phyloP scores from a whole-genome alignment of 163 green algal species.

The Chlamydomonas reinhardtii region DNA sequence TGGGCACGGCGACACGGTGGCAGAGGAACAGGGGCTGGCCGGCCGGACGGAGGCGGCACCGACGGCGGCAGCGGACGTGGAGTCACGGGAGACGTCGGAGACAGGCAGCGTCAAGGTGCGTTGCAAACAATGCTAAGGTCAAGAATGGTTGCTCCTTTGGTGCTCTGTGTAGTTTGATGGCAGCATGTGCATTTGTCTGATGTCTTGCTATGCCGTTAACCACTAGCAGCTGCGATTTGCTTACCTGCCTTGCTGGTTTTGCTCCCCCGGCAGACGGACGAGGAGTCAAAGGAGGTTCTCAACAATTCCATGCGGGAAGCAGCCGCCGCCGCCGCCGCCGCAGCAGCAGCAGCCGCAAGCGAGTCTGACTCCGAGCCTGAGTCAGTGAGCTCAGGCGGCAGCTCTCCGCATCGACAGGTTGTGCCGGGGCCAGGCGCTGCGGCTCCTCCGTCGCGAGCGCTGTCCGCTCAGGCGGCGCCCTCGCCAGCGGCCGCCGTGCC shows the following conservation, averaged over 20 bases:
- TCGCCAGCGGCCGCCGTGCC: background rate
- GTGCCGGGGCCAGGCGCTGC: too few relatives aligned
- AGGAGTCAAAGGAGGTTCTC: constrained; percentile 23
- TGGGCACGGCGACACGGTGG: constrained; percentile 3
- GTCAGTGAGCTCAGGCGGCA: background rate
- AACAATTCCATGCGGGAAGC: constrained; percentile 19
- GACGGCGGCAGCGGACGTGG: background rate
- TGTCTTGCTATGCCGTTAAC: too few relatives aligned
- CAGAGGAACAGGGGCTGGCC: constrained; percentile 30
- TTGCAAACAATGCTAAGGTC: background rate
- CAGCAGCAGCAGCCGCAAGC: background rate
- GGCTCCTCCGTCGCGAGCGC: background rate
- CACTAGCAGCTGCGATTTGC: too few relatives aligned
- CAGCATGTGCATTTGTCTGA: too few relatives aligned
- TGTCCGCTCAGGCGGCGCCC: background rate
- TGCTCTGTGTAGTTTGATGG: too few relatives aligned
- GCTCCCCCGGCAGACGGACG: constrained; percentile 22
- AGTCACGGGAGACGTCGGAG: background rate
- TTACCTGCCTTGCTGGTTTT: too few relatives aligned
- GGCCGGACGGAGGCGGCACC: background rate
- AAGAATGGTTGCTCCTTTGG: background rate
- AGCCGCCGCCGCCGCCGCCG: background rate
- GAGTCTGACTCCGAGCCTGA: constrained; percentile 25
- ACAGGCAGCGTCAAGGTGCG: constrained; percentile 40
- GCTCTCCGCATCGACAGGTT: too few relatives aligned